Conservation (phyloP, 345 rosid species). For the Acer negundo region DNA sequence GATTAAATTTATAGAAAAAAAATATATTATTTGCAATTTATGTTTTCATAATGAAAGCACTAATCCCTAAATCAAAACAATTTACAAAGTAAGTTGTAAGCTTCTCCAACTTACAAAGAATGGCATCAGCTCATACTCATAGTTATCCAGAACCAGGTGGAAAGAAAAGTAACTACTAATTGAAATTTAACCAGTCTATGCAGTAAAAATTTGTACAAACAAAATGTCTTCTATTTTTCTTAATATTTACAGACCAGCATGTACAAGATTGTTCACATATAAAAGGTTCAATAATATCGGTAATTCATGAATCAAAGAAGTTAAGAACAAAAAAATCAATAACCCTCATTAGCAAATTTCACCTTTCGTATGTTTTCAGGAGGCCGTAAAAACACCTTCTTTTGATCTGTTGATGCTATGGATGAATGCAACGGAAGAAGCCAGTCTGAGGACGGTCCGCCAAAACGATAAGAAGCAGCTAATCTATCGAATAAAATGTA, state of each 20-base stretch:
- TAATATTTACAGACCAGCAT: not conserved
- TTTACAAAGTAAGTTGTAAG: not conserved
- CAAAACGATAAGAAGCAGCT: slow-evolving; percentile 78
- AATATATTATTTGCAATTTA: not conserved
- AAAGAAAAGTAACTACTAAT: not conserved
- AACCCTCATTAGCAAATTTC: slow-evolving; percentile 18
- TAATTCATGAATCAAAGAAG: not conserved
- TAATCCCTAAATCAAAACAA: not conserved
- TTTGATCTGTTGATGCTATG: slow-evolving; percentile 69
- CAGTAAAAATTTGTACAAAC: not conserved
- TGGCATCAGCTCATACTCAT: not conserved
- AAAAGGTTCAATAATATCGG: not conserved
- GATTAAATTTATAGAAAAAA: not conserved
- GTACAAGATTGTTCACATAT: not conserved
- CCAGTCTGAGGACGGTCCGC: slow-evolving; percentile 85
- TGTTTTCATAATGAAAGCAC: not conserved
- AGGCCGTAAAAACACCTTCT: slow-evolving; percentile 74
- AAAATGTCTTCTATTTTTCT: not conserved
- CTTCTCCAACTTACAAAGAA: not conserved
- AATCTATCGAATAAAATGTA: slow-evolving; percentile 68
- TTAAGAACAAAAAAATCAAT: not conserved
- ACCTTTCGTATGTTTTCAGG: slow-evolving; percentile 81
- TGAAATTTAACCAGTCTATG: not conserved
- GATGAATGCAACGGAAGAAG: slow-evolving; percentile 91
- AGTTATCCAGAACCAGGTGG: not conserved